Conservation (phyloP, 2,329 filamentous ascomycete species). For the Phialophora verrucosa region DNA sequence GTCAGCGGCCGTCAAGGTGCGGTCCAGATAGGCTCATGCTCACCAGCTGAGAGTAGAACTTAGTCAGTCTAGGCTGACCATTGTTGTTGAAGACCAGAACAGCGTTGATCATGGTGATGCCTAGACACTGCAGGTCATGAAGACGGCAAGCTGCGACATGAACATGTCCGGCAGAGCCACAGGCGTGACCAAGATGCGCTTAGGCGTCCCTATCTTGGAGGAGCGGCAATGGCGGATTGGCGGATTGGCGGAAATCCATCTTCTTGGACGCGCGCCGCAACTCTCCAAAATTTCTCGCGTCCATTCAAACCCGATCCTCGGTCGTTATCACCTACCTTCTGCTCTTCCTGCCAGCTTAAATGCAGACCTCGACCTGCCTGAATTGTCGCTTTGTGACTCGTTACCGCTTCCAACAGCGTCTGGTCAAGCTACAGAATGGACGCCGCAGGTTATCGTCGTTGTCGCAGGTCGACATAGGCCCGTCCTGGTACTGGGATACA, state of each 20-base stretch:
- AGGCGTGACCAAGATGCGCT: not conserved
- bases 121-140: not conserved
- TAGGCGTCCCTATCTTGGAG: not conserved
- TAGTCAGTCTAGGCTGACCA: conserved; percentile 92
- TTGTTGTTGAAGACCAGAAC: conserved; percentile 99
- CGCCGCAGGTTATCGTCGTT: conserved; percentile 26
- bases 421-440: conserved; percentile 30
- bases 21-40: conserved; percentile 34
- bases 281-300: conserved; percentile 11
- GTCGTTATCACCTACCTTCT: not conserved
- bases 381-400: conserved; percentile 29
- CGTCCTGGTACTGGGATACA: conserved; percentile 56
- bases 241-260: conserved; percentile 12
- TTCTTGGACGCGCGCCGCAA: conserved; percentile 9
- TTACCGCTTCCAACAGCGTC: conserved; percentile 28
- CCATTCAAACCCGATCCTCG: not conserved
- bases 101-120: conserved; percentile 84
- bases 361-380: conserved; percentile 25
- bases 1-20: conserved; percentile 16
- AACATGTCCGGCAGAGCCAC: not conserved
- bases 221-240: not conserved
- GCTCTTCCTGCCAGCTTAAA: conserved; percentile 9
- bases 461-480: not conserved
- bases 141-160: not conserved
- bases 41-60: conserved; percentile 98